These are phyloP conservation scores for Sistotremastrum niveocremeum DNA, from an alignment of 768 basidiomycete genomes.

Conservation along the genomic window DNA sequence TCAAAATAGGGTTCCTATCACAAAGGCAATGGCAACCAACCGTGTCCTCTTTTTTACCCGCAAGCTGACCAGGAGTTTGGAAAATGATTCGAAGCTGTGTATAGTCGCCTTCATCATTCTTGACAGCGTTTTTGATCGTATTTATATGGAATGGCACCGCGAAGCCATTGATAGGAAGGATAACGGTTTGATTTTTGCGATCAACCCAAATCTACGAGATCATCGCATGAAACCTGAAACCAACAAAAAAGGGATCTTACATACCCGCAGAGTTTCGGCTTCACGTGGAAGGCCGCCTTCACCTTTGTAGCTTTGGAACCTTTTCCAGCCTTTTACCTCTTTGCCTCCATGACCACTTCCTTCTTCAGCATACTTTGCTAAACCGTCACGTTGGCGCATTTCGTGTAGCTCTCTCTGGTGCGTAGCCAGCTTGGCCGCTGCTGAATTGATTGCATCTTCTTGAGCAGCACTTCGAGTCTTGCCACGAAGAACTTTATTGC, in stretches of 20 bases:
- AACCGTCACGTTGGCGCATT: constrained; percentile 61
- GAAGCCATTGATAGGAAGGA: constrained; percentile 88
- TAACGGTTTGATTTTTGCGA: constrained; percentile 76
- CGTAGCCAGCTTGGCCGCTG: constrained; percentile 64
- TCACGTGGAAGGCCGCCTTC: constrained; percentile 84
- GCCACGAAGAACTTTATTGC: constrained; percentile 76
- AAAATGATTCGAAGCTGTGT: constrained; percentile 95
- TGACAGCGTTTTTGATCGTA: constrained; percentile 94
- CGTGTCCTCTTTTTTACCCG: constrained; percentile 97
- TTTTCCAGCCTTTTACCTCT: constrained; percentile 88
- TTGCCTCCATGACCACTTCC: constrained; percentile 62
- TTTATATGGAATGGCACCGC: constrained; percentile 98
- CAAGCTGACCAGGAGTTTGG: constrained; percentile 93
- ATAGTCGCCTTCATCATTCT: constrained; percentile 92
- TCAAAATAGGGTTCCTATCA: background rate
- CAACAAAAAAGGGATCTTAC: constrained; percentile 12
- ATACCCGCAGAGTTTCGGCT: constrained; percentile 64
- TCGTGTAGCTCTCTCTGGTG: constrained; percentile 80
- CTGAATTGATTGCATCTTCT: constrained; percentile 70
- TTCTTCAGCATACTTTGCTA: constrained; percentile 74
- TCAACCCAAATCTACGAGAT: constrained; percentile 71
- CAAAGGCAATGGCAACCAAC: constrained; percentile 26
- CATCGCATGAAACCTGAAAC: background rate
- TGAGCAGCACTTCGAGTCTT: constrained; percentile 83
- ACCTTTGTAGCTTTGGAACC: constrained; percentile 93